Evolutionary conservation across 2,329 filamentous ascomycete species (phyloP).

Genomic region (Coniochaeta pulveracea): DNA sequence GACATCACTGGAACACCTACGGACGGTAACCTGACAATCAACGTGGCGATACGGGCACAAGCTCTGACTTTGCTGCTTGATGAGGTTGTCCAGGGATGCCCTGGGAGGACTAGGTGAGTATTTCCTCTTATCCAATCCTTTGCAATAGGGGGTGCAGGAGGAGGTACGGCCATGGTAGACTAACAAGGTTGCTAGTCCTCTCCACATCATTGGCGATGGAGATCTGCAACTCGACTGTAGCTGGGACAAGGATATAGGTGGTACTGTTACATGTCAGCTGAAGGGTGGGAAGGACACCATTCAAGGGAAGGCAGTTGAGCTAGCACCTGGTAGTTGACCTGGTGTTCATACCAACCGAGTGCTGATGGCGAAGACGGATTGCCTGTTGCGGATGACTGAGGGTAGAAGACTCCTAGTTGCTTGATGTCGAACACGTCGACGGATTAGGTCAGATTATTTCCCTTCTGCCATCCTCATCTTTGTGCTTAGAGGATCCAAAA

Average conservation of each 20-base stretch:
- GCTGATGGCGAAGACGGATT: no score
- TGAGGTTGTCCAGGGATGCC: constrained; percentile 1
- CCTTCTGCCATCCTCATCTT: no score
- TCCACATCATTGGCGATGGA: constrained; percentile 2
- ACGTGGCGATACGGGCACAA: constrained; percentile 6
- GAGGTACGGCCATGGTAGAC: neutral
- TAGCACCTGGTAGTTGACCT: constrained; percentile 2
- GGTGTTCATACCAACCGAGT: no score
- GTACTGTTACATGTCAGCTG: neutral
- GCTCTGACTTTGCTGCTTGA: constrained; percentile 7
- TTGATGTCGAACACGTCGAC: no score
- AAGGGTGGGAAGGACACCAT: constrained; percentile 1
- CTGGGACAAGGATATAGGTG: neutral
- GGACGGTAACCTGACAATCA: constrained; percentile 7
- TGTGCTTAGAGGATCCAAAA: no score
- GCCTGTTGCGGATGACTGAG: no score
- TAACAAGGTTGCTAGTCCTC: neutral
- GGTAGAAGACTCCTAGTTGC: no score
- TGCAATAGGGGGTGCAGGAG: neutral
- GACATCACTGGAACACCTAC: constrained; percentile 6
- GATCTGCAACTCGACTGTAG: constrained; percentile 1
- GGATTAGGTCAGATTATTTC: no score
- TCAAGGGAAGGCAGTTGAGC: neutral
- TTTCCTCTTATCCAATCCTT: neutral
- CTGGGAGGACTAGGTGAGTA: neutral